Evolutionary conservation across 1,284 basidiomycete species (phyloP).

Genomic region (Boletus semigastroideus): DNA sequence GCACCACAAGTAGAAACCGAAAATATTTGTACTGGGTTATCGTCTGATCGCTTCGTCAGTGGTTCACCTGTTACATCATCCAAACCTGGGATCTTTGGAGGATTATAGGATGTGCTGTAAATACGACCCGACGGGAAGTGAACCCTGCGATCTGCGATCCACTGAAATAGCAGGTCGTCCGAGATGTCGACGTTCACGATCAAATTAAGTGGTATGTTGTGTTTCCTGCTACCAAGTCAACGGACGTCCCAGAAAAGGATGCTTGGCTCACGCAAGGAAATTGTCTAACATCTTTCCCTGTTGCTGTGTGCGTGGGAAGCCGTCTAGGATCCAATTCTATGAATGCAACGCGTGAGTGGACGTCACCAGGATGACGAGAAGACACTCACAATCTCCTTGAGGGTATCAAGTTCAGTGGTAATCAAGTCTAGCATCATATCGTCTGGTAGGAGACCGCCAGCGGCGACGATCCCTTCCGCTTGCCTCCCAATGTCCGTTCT

Average conservation of each 20-base stretch:
- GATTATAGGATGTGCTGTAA: slow-evolving; percentile 91
- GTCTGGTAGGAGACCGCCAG: slow-evolving; percentile 74
- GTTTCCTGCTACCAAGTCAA: slow-evolving; percentile 41
- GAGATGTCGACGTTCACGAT: slow-evolving; percentile 91
- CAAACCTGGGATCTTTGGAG: slow-evolving; percentile 78
- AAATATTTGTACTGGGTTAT: slow-evolving; percentile 71
- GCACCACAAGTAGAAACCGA: background rate
- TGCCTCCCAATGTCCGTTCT: slow-evolving; percentile 70
- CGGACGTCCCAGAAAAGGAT: background rate
- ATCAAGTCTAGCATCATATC: slow-evolving; percentile 75
- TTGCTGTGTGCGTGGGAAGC: slow-evolving; percentile 90
- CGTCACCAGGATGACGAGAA: background rate
- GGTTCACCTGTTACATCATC: slow-evolving; percentile 96
- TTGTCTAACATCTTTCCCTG: slow-evolving; percentile 85
- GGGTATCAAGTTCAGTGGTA: slow-evolving; percentile 61
- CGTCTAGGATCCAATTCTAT: slow-evolving; percentile 91
- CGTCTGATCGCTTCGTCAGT: slow-evolving; percentile 85
- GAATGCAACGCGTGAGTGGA: slow-evolving; percentile 12
- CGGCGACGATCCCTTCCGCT: slow-evolving; percentile 75
- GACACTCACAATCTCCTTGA: slow-evolving; percentile 56
- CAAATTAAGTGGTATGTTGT: slow-evolving; percentile 69
- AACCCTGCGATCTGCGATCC: slow-evolving; percentile 91
- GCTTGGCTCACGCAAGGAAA: slow-evolving; percentile 55
- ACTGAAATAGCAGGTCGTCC: slow-evolving; percentile 82
- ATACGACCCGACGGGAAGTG: slow-evolving; percentile 90